Percentiles rank a stretch among this genome's conserved stretches.
phyloP scores from a whole-genome alignment of 257 asterid species.

The Salvia hispanica region DNA sequence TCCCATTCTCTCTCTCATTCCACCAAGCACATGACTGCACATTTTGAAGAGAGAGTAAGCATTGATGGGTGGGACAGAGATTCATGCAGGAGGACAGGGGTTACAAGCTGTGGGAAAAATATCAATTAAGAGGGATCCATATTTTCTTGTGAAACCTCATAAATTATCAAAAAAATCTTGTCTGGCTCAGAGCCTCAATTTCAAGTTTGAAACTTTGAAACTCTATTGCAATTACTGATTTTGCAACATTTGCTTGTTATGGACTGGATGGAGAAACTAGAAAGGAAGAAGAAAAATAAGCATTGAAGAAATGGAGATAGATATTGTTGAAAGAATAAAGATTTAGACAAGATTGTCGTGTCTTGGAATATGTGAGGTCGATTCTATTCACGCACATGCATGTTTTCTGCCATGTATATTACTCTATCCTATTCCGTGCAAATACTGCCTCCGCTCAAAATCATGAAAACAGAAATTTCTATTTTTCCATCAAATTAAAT shows the following conservation, averaged over 20 bases:
- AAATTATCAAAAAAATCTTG: constrained; percentile 10
- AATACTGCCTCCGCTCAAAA: background rate
- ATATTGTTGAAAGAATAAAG: constrained; percentile 7
- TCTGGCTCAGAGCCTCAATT: background rate
- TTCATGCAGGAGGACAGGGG: constrained; percentile 34
- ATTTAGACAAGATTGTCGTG: constrained; percentile 18
- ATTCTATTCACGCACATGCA: constrained; percentile 20
- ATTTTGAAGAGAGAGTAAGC: constrained; percentile 27
- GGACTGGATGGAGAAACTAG: background rate
- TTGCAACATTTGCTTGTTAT: constrained; percentile 16
- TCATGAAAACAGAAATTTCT: no score
- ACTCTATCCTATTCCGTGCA: background rate
- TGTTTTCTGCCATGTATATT: constrained; percentile 12
- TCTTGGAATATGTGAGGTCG: constrained; percentile 20
- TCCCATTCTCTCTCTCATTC: background rate
- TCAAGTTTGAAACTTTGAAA: constrained; percentile 40
- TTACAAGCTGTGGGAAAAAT: constrained; percentile 41
- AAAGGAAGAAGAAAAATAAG: constrained; percentile 3
- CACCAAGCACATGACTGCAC: constrained; percentile 22
- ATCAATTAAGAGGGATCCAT: constrained; percentile 35
- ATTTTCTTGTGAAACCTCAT: constrained; percentile 39
- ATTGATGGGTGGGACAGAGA: constrained; percentile 41
- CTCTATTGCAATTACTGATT: background rate
- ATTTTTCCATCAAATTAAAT: no score
- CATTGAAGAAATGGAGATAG: background rate